phyloP scores from a whole-genome alignment of 2,329 filamentous ascomycete species.

The Fusarium sp. region DNA sequence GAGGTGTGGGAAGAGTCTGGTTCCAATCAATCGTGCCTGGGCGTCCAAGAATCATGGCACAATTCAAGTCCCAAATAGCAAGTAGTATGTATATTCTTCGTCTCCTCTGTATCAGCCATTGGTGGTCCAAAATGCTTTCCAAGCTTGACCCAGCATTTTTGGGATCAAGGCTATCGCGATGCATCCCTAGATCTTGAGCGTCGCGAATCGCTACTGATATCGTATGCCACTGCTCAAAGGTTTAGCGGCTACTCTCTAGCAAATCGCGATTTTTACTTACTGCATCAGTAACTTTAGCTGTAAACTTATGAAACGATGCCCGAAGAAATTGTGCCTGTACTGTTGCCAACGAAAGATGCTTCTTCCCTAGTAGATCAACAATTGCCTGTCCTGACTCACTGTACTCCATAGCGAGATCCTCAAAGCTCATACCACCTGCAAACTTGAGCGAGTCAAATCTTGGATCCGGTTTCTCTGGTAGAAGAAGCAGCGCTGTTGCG shows the following conservation, averaged over 20 bases:
- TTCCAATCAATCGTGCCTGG: constrained; percentile 67
- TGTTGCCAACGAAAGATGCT: constrained; percentile 65
- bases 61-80: constrained; percentile 64
- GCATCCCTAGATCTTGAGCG: constrained; percentile 71
- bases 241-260: neutral
- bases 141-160: constrained; percentile 58
- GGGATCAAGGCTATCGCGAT: constrained; percentile 65
- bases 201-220: constrained; percentile 69
- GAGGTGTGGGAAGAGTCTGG: constrained; percentile 60
- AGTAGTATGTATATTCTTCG: constrained; percentile 68
- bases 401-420: constrained; percentile 70
- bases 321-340: constrained; percentile 69
- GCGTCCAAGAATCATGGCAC: constrained; percentile 64
- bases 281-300: constrained; percentile 68
- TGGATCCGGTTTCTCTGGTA: constrained; percentile 60
- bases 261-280: constrained; percentile 46
- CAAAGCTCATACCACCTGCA: constrained; percentile 68
- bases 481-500: constrained; percentile 64
- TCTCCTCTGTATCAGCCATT: constrained; percentile 69
- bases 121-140: constrained; percentile 64
- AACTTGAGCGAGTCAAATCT: constrained; percentile 69
- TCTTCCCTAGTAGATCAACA: constrained; percentile 66
- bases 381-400: constrained; percentile 68
- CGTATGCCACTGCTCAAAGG: constrained; percentile 62
- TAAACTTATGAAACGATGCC: constrained; percentile 68